Evolutionary conservation across 163 green algal genomes (phyloP), one percentile per base, ranked within the genome.

Genomic region (Scenedesmus sp.): DNA sequence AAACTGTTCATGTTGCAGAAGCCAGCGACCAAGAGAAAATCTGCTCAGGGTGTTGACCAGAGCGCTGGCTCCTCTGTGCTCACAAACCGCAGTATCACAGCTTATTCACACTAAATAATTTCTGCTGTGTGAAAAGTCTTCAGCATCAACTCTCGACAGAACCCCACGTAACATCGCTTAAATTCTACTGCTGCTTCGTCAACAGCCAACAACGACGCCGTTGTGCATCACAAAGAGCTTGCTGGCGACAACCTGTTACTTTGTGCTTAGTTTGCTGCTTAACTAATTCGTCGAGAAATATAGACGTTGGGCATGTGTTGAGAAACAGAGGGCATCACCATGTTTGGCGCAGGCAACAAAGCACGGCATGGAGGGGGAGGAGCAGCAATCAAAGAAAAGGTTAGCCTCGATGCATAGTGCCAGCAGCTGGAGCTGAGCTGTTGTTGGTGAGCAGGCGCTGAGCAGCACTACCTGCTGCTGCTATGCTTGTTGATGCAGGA

Each of bases 331-430:
- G 10, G 57, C 26, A 73, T 13, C 84, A 81, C 34, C 34, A 89
- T 89, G 84, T 89, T 89, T 34, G 84, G 84, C 55, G 12, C 60
- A 62, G 13, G 12, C 66, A 89, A 81, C 84, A 81, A 89, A 34
- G n/a, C 13, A 79, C 70, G 70, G 70, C 70, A 79, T 79, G 70
- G 70, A 79, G n/a, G 55, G 3, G 57, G 54, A 20, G 73, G 54
- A 56, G 56, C 26, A 62, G 66, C 73, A 60, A 34, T 85, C 70
- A 91, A 91, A 6, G 87, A 91, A 56, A 91, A 91, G 87, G 87
- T 91, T 26, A 34, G 54, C 52, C 3, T 3, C 5, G 54, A 10
- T 7, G n/a, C 52, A 46, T 57, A 34, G 23, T 59, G 83, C 57
- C 59, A 23, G 23, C 82, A 59, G 83, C 57, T 52, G 70, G 70